Evolutionary conservation across 768 basidiomycete species (phyloP).

Genomic region (Russula brevipes): DNA sequence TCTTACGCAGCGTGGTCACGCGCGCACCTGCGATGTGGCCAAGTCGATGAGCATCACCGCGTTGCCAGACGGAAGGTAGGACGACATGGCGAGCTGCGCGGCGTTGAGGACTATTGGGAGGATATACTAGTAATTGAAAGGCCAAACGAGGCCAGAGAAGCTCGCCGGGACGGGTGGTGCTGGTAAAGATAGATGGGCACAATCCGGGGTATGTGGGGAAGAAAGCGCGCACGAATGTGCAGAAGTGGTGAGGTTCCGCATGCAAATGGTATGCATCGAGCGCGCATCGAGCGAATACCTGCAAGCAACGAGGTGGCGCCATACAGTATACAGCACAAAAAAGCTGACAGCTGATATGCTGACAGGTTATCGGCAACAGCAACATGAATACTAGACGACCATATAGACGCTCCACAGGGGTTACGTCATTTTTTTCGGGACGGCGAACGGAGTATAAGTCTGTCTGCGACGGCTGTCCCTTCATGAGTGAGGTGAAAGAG

Average conservation of each 20-base stretch:
- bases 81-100: slow-evolving; percentile 1
- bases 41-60: not conserved
- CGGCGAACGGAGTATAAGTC: not conserved
- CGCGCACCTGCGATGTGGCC: slow-evolving; percentile 8
- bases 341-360: not conserved
- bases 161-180: not conserved
- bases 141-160: not conserved
- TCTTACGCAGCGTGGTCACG: not conserved
- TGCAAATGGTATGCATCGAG: slow-evolving; percentile 2
- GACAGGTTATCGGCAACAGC: slow-evolving; percentile 10
- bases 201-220: not conserved
- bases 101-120: slow-evolving; percentile 1
- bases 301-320: not conserved
- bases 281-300: slow-evolving; percentile 9
- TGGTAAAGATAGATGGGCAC: not conserved
- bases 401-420: not conserved
- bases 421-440: not conserved
- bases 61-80: not conserved
- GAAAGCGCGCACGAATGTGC: not conserved
- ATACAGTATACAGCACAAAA: too few relatives aligned
- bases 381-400: slow-evolving; percentile 7
- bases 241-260: not conserved
- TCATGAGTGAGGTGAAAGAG: slow-evolving; percentile 14
- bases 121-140: slow-evolving; percentile 4
- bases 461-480: slow-evolving; percentile 6